Evolutionary conservation across 768 basidiomycete genomes (phyloP).

Genomic region (Termitomyces heimii): DNA sequence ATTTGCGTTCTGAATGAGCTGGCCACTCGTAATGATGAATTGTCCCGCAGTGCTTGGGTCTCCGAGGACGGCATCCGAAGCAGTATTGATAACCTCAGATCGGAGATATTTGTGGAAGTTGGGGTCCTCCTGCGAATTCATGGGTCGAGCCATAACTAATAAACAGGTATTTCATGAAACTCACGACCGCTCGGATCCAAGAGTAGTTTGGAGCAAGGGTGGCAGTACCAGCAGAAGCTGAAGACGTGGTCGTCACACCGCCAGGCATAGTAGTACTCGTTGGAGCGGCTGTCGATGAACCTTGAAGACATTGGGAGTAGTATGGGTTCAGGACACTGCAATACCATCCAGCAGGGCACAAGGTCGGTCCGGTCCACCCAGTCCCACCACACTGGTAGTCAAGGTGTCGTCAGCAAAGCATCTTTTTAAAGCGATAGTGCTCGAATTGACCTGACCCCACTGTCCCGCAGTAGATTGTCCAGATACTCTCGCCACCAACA

Average conservation of each 20-base stretch:
- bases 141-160: neutral
- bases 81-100: conserved; percentile 37
- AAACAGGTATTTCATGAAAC: conserved; percentile 10
- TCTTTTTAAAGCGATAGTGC: neutral
- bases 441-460: conserved; percentile 30
- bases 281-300: conserved; percentile 22
- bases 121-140: conserved; percentile 36
- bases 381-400: conserved; percentile 43
- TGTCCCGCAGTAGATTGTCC: conserved; percentile 18
- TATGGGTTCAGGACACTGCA: conserved; percentile 40
- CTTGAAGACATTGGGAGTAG: conserved; percentile 53
- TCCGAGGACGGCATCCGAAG: conserved; percentile 46
- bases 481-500: conserved; percentile 1
- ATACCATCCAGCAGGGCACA: conserved; percentile 39
- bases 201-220: conserved; percentile 46
- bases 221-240: conserved; percentile 27
- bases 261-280: conserved; percentile 15
- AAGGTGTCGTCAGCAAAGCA: neutral
- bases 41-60: conserved; percentile 46
- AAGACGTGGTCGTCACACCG: conserved; percentile 18
- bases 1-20: conserved; percentile 44
- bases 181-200: conserved; percentile 53
- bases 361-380: conserved; percentile 46
- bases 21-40: conserved; percentile 50
- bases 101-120: conserved; percentile 61